A percentile compares a stretch with the other conserved stretches of the same genome.
Evolutionary conservation across 164 flowering plant genomes (phyloP).

Genomic region (Vitis cinerea): DNA sequence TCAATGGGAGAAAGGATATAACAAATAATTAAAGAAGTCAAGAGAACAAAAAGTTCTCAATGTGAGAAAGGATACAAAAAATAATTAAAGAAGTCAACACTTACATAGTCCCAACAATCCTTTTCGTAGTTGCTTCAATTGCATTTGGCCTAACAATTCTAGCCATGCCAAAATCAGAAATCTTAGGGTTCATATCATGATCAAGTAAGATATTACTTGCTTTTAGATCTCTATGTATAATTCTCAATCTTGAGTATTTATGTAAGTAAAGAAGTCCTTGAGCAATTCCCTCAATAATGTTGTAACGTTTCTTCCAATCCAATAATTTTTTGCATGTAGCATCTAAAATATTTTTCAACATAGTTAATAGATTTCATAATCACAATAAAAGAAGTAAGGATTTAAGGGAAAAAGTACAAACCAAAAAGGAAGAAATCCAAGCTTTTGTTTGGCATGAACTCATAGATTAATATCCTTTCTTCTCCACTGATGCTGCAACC

Average conservation of each 20-base stretch:
- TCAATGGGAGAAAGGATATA: too few species aligned
- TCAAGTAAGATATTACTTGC: conserved; percentile 24
- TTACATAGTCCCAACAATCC: conserved; percentile 27
- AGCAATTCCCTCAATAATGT: conserved; percentile 18
- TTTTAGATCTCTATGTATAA: conserved; percentile 26
- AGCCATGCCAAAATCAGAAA: conserved; percentile 26
- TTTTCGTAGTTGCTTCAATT: conserved; percentile 5
- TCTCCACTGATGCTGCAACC: too few species aligned
- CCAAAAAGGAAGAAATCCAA: conserved; percentile 10
- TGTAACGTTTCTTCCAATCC: conserved; percentile 6
- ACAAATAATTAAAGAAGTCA: too few species aligned
- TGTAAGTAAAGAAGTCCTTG: conserved; percentile 22
- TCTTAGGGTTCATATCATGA: conserved; percentile 18
- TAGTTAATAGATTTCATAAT: too few species aligned
- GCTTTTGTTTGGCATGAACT: too few species aligned
- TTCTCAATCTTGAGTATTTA: conserved; percentile 18
- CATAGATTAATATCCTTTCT: too few species aligned
- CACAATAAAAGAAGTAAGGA: too few species aligned
- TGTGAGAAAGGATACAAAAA: too few species aligned
- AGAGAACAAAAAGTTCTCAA: too few species aligned
- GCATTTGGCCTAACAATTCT: conserved; percentile 3
- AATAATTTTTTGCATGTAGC: neutral
- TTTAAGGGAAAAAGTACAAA: neutral
- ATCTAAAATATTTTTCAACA: conserved; percentile 1
- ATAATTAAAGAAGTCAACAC: neutral